These are phyloP conservation scores for Quercus rubra DNA, from an alignment of 306 rosid species.

Conservation along the genomic window DNA sequence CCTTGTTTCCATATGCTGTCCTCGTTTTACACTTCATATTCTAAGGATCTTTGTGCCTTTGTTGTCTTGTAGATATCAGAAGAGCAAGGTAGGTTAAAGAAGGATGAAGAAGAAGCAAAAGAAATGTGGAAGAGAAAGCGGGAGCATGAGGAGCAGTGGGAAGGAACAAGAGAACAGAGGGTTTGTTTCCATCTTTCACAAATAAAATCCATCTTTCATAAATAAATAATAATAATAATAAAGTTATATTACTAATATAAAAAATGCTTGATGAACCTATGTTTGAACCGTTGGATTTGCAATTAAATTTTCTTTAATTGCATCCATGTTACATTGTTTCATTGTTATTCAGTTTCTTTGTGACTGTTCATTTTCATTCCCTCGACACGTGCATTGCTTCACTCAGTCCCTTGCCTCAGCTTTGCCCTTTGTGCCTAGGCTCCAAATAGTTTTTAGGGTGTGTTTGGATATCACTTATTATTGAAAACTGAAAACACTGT, in stretches of 20 bases:
- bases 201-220: background rate
- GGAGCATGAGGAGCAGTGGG: constrained; percentile 98
- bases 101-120: constrained; percentile 89
- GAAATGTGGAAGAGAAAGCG: constrained; percentile 99
- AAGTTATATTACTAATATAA: too few relatives aligned
- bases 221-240: too few relatives aligned
- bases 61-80: constrained; percentile 73
- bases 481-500: too few relatives aligned
- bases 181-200: constrained; percentile 46
- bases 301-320: background rate
- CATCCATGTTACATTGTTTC: background rate
- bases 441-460: background rate
- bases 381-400: background rate
- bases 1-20: background rate
- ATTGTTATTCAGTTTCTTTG: background rate
- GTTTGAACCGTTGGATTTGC: background rate
- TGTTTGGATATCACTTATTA: too few relatives aligned
- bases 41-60: constrained; percentile 21
- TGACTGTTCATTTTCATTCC: background rate
- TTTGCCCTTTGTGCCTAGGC: too few relatives aligned
- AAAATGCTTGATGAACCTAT: background rate
- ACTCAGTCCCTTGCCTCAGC: too few relatives aligned
- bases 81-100: constrained; percentile 98
- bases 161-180: constrained; percentile 95
- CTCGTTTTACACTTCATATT: constrained; percentile 3